Percentiles rank a stretch among this genome's conserved stretches.
phyloP scores from a whole-genome alignment of 331 rosid genomes.

The Quercus phellos region DNA sequence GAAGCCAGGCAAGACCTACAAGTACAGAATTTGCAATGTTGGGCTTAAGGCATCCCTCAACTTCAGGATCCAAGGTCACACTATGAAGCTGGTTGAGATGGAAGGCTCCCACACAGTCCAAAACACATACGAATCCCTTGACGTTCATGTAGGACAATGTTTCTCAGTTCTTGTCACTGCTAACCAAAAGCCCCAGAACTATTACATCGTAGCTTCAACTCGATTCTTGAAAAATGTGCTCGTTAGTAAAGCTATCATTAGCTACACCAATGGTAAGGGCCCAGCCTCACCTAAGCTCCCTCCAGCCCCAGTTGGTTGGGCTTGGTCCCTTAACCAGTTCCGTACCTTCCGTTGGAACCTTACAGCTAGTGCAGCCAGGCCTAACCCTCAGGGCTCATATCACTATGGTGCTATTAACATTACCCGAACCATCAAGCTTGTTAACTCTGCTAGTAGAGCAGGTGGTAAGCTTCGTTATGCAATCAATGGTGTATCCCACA shows the following conservation, averaged over 20 bases:
- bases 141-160: conserved; percentile 72
- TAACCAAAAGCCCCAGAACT: conserved; percentile 47
- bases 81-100: conserved; percentile 57
- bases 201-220: conserved; percentile 70
- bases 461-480: conserved; percentile 58
- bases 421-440: conserved; percentile 55
- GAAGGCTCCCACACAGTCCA: conserved; percentile 72
- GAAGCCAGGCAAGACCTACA: conserved; percentile 63
- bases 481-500: conserved; percentile 64
- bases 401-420: conserved; percentile 69
- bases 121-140: conserved; percentile 55
- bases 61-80: conserved; percentile 61
- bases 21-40: conserved; percentile 55
- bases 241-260: conserved; percentile 32
- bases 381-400: conserved; percentile 79
- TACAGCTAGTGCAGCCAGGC: conserved; percentile 78
- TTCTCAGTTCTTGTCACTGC: conserved; percentile 52
- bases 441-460: conserved; percentile 24
- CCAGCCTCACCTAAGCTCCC: conserved; percentile 45
- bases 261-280: conserved; percentile 37
- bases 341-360: conserved; percentile 75
- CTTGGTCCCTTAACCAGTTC: conserved; percentile 76
- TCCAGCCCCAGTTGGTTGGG: conserved; percentile 58
- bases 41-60: conserved; percentile 57
- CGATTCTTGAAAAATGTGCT: conserved; percentile 44